Conservation (phyloP, 2,329 filamentous ascomycete species). For the Chalaropsis thielavioides region DNA sequence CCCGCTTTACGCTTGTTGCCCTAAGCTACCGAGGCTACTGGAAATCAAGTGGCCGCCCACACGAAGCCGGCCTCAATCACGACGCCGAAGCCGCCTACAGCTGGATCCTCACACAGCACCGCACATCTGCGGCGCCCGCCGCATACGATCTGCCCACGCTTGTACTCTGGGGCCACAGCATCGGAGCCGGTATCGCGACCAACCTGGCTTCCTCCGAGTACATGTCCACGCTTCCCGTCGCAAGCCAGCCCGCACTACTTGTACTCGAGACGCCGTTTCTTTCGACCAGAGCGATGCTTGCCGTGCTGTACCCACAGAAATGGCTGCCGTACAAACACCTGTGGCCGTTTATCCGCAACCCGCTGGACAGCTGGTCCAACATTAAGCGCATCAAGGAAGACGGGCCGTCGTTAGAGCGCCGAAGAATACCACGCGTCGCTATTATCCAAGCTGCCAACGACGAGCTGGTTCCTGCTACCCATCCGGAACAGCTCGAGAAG, state of each 20-base stretch:
- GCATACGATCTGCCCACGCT: conserved; percentile 27
- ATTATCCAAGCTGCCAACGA: conserved; percentile 44
- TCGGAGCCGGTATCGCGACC: conserved; percentile 58
- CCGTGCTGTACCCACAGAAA: conserved; percentile 59
- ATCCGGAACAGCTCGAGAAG: conserved; percentile 32
- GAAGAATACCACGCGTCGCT: conserved; percentile 27
- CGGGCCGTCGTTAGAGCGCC: conserved; percentile 25
- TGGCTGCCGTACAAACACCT: conserved; percentile 68
- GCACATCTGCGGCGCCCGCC: background rate
- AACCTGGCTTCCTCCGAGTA: conserved; percentile 36
- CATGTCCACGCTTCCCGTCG: background rate
- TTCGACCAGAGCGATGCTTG: conserved; percentile 54
- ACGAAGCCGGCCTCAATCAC: conserved; percentile 52
- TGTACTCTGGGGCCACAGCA: conserved; percentile 63
- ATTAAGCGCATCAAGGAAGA: conserved; percentile 23
- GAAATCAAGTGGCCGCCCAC: conserved; percentile 58
- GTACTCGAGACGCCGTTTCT: conserved; percentile 66
- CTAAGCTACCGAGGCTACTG: conserved; percentile 60
- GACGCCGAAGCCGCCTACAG: conserved; percentile 51
- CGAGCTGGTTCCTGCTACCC: conserved; percentile 41
- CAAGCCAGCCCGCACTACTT: conserved; percentile 28
- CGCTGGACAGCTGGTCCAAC: conserved; percentile 41
- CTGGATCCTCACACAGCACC: conserved; percentile 41
- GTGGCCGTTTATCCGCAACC: conserved; percentile 56
- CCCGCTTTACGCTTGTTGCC: conserved; percentile 36